Evolutionary conservation across 768 basidiomycete genomes (phyloP).

Genomic region (Tylopilus intermedius): DNA sequence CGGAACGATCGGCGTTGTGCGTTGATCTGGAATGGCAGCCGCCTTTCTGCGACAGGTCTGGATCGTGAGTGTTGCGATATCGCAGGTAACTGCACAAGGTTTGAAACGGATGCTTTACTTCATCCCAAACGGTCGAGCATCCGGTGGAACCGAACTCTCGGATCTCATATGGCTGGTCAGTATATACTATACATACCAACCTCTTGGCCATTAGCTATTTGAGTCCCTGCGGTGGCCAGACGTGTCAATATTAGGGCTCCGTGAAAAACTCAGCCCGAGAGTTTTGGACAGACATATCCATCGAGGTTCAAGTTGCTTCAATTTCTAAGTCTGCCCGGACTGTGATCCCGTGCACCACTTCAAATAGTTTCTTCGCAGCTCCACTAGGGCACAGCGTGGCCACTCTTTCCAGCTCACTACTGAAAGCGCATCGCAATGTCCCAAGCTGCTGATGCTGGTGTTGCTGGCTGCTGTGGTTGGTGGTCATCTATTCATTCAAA

Average conservation of each 20-base stretch:
- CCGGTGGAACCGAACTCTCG: background rate
- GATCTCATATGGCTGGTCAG: too few species aligned
- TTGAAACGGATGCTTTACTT: background rate
- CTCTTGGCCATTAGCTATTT: too few species aligned
- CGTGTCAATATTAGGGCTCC: too few species aligned
- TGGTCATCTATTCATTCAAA: background rate
- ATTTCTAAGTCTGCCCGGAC: too few species aligned
- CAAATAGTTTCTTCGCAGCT: too few species aligned
- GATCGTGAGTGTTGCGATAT: background rate
- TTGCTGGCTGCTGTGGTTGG: slow-evolving; percentile 24
- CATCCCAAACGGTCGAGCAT: background rate
- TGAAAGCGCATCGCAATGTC: slow-evolving; percentile 11
- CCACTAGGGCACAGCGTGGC: background rate
- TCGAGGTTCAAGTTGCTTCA: too few species aligned
- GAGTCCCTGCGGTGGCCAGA: too few species aligned
- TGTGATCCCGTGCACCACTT: too few species aligned
- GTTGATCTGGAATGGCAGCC: background rate
- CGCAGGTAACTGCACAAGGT: background rate
- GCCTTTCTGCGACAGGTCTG: background rate
- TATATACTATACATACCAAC: too few species aligned
- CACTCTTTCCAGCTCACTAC: background rate
- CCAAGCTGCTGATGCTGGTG: slow-evolving; percentile 2
- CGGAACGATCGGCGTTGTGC: background rate
- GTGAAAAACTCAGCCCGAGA: too few species aligned
- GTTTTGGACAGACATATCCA: too few species aligned